Base-by-base conservation (phyloP, 305 asterid species). In the Rubia peregrina region DNA sequence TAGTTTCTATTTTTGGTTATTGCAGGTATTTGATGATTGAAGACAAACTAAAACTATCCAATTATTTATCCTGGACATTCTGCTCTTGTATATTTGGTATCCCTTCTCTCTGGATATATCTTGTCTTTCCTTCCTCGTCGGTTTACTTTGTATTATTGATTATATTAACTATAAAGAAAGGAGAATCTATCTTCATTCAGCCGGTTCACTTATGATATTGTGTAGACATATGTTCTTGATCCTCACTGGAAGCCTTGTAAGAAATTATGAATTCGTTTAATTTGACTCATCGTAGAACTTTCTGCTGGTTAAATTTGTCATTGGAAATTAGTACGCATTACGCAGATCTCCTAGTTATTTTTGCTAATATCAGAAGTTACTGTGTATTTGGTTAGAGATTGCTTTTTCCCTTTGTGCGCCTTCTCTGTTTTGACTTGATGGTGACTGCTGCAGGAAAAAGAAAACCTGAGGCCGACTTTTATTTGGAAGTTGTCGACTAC, bases 31-130 rank as follows among this genome's bases (percentile, higher is more conserved):
- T 80, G 75, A 87, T 92, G 76, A 90, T 92, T 71, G 98, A 92
- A 81, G 92, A 90, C 24, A 89, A 92, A 82, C 85, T 93, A 71
- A 84, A 85, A 70, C 90, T 93, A 69, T 90, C 97, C 21, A 78
- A 77, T 70, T 88, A 87, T 84, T 73, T 93, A 74, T 93, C 95
- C 76, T 90, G 98, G 98, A 93, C 98, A 71, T 93, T 93, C 79
- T 93, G 97, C 81, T 93, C 98, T 43, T 93, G 96, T 80, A 68
- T 63, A 79, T 86, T 86, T 85, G 96, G 98, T 92, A 87, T 71
- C 40, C 57, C 68, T 44, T 56, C n/a, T 7, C 66, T 69, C 64
- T 22, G 59, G 40, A 14, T 22, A 3, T 60, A 46, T 48, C 38
- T 38, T 4, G 12, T 55, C 7, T 68, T 14, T 68, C 38, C 19